These are phyloP conservation scores for Teratosphaeria epicoccoides DNA, from an alignment of 2,329 filamentous ascomycete species.

Conservation along the genomic window DNA sequence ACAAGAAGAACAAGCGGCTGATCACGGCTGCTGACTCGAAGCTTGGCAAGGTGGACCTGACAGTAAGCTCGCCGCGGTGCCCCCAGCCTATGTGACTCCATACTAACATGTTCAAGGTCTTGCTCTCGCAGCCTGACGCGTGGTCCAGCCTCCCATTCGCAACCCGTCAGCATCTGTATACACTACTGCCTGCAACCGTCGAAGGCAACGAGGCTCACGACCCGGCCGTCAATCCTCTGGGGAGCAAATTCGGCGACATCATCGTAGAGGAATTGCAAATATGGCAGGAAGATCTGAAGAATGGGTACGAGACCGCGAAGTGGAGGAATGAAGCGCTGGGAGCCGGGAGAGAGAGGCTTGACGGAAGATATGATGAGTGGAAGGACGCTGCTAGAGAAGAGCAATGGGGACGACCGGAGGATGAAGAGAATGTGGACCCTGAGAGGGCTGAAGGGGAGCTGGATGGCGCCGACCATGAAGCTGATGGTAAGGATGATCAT, in stretches of 20 bases:
- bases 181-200: constrained; percentile 19
- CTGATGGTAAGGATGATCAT: not conserved
- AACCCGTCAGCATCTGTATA: constrained; percentile 18
- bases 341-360: constrained; percentile 42
- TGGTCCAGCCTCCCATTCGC: constrained; percentile 19
- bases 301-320: constrained; percentile 45
- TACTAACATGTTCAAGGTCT: constrained; percentile 9
- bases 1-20: constrained; percentile 15
- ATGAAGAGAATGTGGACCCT: constrained; percentile 3
- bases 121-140: constrained; percentile 20
- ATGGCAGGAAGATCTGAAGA: constrained; percentile 46
- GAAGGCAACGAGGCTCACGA: constrained; percentile 20
- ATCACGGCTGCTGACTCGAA: constrained; percentile 18
- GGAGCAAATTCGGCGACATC: constrained; percentile 33
- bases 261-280: constrained; percentile 44
- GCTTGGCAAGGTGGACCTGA: constrained; percentile 17
- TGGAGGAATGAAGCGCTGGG: constrained; percentile 47
- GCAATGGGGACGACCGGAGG: constrained; percentile 43
- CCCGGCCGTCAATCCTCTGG: constrained; percentile 29
- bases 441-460: constrained; percentile 1
- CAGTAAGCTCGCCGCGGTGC: constrained; percentile 7
- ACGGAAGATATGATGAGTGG: constrained; percentile 47
- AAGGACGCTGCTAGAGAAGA: constrained; percentile 45
- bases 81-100: not conserved
- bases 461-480: not conserved